Conservation (phyloP, 2,329 filamentous ascomycete genomes). For the Annulohypoxylon truncatum region DNA sequence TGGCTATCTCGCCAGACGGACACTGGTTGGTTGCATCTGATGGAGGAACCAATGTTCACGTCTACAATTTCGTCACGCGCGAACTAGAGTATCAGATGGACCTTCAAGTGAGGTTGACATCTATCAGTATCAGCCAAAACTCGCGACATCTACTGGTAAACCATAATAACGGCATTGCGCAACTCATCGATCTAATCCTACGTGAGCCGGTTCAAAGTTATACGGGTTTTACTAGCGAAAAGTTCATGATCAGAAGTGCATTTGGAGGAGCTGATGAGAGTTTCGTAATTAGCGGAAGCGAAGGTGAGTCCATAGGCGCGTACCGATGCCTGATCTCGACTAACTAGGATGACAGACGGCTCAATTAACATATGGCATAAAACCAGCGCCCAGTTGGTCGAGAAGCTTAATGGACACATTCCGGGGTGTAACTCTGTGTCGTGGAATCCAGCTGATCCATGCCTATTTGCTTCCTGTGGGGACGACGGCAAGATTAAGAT, state of each 20-base stretch:
- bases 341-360: constrained; percentile 58
- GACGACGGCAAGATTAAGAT: constrained; percentile 89
- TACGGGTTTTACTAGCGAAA: constrained; percentile 77
- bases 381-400: constrained; percentile 79
- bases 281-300: constrained; percentile 91
- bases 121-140: constrained; percentile 83
- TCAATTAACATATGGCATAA: constrained; percentile 92
- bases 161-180: constrained; percentile 79
- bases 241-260: constrained; percentile 81
- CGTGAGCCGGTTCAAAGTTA: constrained; percentile 79
- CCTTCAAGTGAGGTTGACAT: constrained; percentile 77
- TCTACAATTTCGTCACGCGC: constrained; percentile 83
- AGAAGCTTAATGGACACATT: constrained; percentile 79
- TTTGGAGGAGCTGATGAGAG: constrained; percentile 93
- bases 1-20: constrained; percentile 85
- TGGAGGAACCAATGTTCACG: constrained; percentile 74
- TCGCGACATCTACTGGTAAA: constrained; percentile 86
- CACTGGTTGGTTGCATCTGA: constrained; percentile 83
- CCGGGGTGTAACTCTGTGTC: constrained; percentile 85
- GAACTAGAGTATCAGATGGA: constrained; percentile 81
- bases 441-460: constrained; percentile 87
- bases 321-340: neutral
- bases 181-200: constrained; percentile 81
- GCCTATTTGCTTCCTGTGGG: constrained; percentile 89
- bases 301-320: constrained; percentile 68